These are phyloP conservation scores for Maudiozyma saulgeensis DNA, from an alignment of 805 yeast genomes.

Conservation along the genomic window DNA sequence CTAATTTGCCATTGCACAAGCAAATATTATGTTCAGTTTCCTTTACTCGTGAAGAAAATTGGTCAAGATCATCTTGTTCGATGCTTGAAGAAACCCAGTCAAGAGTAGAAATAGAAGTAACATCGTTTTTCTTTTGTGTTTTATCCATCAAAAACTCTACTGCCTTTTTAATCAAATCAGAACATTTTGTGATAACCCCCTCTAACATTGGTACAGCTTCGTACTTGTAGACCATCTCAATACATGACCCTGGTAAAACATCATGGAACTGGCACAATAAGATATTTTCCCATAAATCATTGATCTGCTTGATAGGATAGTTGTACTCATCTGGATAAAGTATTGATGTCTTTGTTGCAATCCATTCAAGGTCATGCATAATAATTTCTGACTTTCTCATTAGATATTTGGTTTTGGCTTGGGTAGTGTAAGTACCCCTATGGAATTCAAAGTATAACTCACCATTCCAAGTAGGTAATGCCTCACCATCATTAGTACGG, in stretches of 20 bases:
- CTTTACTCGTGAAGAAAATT: not conserved
- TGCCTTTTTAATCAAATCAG: slow-evolving; percentile 43
- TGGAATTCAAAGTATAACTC: slow-evolving; percentile 92
- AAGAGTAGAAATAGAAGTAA: slow-evolving; percentile 39
- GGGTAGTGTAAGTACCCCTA: slow-evolving; percentile 94
- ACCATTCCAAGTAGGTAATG: slow-evolving; percentile 82
- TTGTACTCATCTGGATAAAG: slow-evolving; percentile 38
- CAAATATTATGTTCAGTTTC: slow-evolving; percentile 35
- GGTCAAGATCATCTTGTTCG: not conserved
- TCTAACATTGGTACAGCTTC: slow-evolving; percentile 75
- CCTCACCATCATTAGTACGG: slow-evolving; percentile 53
- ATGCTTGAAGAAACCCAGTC: slow-evolving; percentile 41
- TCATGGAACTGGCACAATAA: slow-evolving; percentile 93
- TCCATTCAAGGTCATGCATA: slow-evolving; percentile 75
- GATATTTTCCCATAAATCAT: slow-evolving; percentile 77
- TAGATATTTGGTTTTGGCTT: slow-evolving; percentile 72
- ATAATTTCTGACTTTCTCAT: slow-evolving; percentile 70
- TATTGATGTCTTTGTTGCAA: slow-evolving; percentile 67
- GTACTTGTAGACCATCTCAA: slow-evolving; percentile 83
- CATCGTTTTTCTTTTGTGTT: slow-evolving; percentile 2
- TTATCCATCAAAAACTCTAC: slow-evolving; percentile 33
- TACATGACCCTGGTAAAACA: slow-evolving; percentile 95
- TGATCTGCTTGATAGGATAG: slow-evolving; percentile 65
- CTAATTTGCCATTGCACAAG: slow-evolving; percentile 52
- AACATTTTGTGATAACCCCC: slow-evolving; percentile 44